Evolutionary conservation across 352 stramenopile genomes (phyloP), one percentile per base, ranked within the genome.

Genomic region (Phytophthora ramorum): DNA sequence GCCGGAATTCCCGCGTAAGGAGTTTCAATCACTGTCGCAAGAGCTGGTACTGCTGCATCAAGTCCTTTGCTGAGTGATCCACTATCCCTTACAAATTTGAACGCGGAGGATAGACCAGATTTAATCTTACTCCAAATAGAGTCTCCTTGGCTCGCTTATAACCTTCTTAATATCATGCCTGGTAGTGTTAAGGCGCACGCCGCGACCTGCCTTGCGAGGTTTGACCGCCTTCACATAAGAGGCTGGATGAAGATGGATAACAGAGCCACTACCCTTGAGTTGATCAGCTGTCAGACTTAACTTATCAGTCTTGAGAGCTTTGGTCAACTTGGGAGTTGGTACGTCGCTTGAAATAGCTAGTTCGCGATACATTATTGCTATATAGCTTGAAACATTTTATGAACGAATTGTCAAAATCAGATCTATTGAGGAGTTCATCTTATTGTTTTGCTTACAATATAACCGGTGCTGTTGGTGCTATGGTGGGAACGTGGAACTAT

Each of bases 371-470:
- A 58, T 32, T 0, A 46, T 66, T 20, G 22, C 16, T 59, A 16
- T 71, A 61, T 66, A n/a, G n/a, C n/a, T n/a, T n/a, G n/a, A n/a
- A n/a, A n/a, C n/a, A 62, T 54, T 49, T 43, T 16, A 4, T 44
- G 37, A 44, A 20, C 5, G 19, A 53, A 71, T 44, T 9, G 47
- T 44, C 44, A 71, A 9, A 54, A 66, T 63, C 24, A 71, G 26
- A 61, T 71, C 44, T 32, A n/a, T n/a, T n/a, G n/a, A n/a, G n/a
- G n/a, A n/a, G n/a, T 59, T 51, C 66, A 63, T 7, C 30, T 4
- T 72, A 0, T 44, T 44, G 6, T 44, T 9, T 14, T 67, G 56
- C 13, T 63, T 72, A 8, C 9, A 58, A 46, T 67, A 63, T n/a
- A n/a, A n/a, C n/a, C n/a, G n/a, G n/a, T 34, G 28, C 28, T 34